A percentile compares a stretch with the other conserved stretches of the same genome.
These are phyloP conservation scores for Penicillium robsamsonii DNA, from an alignment of 495 filamentous ascomycete species.

Conservation along the genomic window DNA sequence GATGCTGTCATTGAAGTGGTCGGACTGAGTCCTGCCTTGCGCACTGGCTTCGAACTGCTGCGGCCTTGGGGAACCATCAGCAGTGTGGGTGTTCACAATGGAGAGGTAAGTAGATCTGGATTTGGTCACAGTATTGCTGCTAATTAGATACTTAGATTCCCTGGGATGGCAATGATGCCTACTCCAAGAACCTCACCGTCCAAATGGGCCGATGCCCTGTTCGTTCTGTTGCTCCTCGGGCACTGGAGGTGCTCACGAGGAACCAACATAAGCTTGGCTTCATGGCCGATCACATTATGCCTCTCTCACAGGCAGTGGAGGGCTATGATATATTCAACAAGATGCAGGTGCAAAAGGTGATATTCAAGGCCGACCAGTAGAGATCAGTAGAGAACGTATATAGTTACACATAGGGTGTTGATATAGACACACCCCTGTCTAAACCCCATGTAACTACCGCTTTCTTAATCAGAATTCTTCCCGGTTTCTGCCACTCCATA, in stretches of 20 bases:
- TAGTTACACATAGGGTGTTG: too few species aligned
- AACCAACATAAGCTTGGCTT: slow-evolving; percentile 83
- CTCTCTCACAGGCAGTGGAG: slow-evolving; percentile 75
- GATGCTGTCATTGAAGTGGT: slow-evolving; percentile 94
- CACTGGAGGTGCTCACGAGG: slow-evolving; percentile 73
- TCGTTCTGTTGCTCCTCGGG: slow-evolving; percentile 74
- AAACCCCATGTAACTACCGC: too few species aligned
- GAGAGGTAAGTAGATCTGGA: slow-evolving; percentile 54
- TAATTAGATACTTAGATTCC: slow-evolving; percentile 59
- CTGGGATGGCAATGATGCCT: slow-evolving; percentile 78
- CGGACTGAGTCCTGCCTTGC: slow-evolving; percentile 77
- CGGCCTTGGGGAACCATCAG: slow-evolving; percentile 85
- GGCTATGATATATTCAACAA: slow-evolving; percentile 90
- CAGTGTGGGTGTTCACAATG: slow-evolving; percentile 92
- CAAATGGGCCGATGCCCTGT: slow-evolving; percentile 96
- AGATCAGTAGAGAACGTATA: slow-evolving; percentile 31
- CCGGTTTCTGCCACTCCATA: too few species aligned
- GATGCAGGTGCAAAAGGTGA: slow-evolving; percentile 86
- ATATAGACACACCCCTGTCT: too few species aligned
- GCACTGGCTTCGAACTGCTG: slow-evolving; percentile 79
- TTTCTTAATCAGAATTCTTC: too few species aligned
- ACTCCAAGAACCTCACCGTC: slow-evolving; percentile 85
- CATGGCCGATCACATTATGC: slow-evolving; percentile 94
- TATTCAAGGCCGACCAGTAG: slow-evolving; percentile 57
- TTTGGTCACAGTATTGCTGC: not conserved